phyloP scores from a whole-genome alignment of 2,329 filamentous ascomycete species.

The Nothophoma quercina region DNA sequence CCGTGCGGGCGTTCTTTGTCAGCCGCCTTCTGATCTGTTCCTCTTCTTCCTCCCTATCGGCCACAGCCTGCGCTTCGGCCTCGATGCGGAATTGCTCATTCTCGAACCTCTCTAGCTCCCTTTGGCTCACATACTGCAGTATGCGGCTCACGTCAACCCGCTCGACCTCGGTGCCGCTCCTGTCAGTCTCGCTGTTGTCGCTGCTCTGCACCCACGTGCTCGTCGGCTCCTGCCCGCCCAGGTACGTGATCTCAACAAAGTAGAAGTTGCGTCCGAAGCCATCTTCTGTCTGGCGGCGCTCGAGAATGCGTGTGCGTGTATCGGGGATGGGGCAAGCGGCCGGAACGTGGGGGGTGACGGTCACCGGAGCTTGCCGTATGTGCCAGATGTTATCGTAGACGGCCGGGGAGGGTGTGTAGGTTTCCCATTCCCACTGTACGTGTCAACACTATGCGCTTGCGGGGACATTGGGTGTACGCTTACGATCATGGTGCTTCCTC shows the following conservation, averaged over 20 bases:
- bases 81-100: conserved; percentile 41
- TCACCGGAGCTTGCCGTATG: conserved; percentile 35
- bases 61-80: conserved; percentile 35
- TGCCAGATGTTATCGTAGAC: conserved; percentile 42
- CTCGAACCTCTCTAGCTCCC: conserved; percentile 44
- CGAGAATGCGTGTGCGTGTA: conserved; percentile 38
- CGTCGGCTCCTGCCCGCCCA: neutral
- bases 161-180: conserved; percentile 18
- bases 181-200: conserved; percentile 6
- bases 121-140: conserved; percentile 37
- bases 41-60: conserved; percentile 29
- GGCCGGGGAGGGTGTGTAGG: conserved; percentile 36
- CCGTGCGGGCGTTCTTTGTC: conserved; percentile 33
- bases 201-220: conserved; percentile 13
- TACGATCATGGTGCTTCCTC: conserved; percentile 30
- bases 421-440: conserved; percentile 40
- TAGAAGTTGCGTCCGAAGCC: conserved; percentile 36
- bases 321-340: conserved; percentile 38
- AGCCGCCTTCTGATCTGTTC: conserved; percentile 27
- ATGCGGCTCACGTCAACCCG: conserved; percentile 41
- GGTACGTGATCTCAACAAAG: conserved; percentile 28
- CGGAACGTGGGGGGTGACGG: conserved; percentile 34
- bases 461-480: neutral
- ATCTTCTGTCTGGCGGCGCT: conserved; percentile 39
- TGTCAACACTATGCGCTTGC: neutral